Evolutionary conservation across 2,329 filamentous ascomycete genomes (phyloP).

Genomic region (Dactylellina parvicollis): DNA sequence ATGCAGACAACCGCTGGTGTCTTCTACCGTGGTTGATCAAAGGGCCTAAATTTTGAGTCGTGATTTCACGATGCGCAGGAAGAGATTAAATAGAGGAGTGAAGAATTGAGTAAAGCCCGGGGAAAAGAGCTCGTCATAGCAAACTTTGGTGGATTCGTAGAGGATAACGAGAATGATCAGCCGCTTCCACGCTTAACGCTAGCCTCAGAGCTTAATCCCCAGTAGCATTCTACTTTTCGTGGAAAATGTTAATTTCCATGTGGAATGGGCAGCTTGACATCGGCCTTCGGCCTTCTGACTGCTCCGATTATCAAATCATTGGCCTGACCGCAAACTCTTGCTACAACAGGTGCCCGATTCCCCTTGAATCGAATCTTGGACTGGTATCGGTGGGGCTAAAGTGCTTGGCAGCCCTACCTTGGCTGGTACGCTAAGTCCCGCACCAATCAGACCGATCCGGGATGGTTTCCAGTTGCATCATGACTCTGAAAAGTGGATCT

Average conservation of each 20-base stretch:
- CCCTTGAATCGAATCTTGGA: conserved; percentile 11
- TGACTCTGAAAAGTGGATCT: conserved; percentile 29
- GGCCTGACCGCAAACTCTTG: conserved; percentile 24
- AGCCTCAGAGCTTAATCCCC: neutral
- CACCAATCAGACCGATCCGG: conserved; percentile 33
- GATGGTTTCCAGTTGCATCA: conserved; percentile 16
- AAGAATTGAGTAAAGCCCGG: neutral
- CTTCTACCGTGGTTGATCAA: neutral
- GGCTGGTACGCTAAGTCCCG: conserved; percentile 10
- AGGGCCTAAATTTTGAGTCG: neutral
- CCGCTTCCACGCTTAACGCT: neutral
- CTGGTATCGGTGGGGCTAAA: neutral
- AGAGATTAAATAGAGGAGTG: neutral
- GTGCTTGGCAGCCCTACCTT: conserved; percentile 38
- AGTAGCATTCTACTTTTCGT: neutral
- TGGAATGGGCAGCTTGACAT: neutral
- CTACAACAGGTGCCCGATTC: conserved; percentile 23
- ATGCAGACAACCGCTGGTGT: neutral
- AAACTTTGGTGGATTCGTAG: neutral
- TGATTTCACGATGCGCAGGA: neutral
- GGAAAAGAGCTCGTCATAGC: neutral
- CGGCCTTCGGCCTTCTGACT: conserved; percentile 28
- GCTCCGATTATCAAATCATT: conserved; percentile 44
- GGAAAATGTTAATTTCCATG: conserved; percentile 31
- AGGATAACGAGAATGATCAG: conserved; percentile 7